Percentiles rank a stretch among this genome's conserved stretches.
These are phyloP conservation scores for Phylloporus sp. DNA, from an alignment of 768 basidiomycete genomes.

Conservation along the genomic window DNA sequence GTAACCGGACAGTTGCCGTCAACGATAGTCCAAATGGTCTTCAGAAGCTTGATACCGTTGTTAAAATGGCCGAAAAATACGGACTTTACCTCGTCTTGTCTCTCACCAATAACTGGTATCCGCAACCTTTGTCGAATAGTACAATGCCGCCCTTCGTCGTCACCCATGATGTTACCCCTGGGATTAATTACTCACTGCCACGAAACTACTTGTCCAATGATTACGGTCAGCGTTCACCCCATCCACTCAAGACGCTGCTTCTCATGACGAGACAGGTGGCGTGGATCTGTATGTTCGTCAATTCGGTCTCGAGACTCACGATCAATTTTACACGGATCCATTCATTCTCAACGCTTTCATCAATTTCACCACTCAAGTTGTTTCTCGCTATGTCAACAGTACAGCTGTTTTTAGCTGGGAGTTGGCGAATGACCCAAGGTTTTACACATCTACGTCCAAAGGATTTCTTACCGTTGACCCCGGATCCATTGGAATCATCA, in stretches of 20 bases:
- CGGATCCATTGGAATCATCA: slow-evolving; percentile 17
- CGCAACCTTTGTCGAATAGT: slow-evolving; percentile 32
- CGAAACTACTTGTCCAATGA: slow-evolving; percentile 57
- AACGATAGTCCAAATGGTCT: slow-evolving; percentile 60
- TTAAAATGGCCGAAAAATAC: slow-evolving; percentile 49
- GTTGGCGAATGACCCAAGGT: slow-evolving; percentile 64
- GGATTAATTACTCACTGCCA: slow-evolving; percentile 39
- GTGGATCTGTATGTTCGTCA: slow-evolving; percentile 62
- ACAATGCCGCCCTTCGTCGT: slow-evolving; percentile 2
- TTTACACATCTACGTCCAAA: not conserved
- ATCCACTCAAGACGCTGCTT: not conserved
- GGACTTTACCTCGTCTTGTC: slow-evolving; percentile 50
- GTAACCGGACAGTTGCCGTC: slow-evolving; percentile 49
- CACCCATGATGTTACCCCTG: slow-evolving; percentile 24
- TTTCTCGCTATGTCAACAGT: slow-evolving; percentile 50
- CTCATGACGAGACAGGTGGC: slow-evolving; percentile 40
- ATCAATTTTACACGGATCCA: slow-evolving; percentile 54
- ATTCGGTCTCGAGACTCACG: slow-evolving; percentile 42
- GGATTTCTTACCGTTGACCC: not conserved
- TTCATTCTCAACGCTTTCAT: slow-evolving; percentile 47
- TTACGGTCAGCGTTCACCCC: slow-evolving; percentile 40
- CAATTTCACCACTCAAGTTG: slow-evolving; percentile 53
- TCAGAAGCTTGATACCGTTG: slow-evolving; percentile 55
- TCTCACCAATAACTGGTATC: slow-evolving; percentile 62
- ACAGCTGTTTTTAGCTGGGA: slow-evolving; percentile 56